Base-by-base conservation (phyloP, 2,329 filamentous ascomycete species). In the Graphilbum sp. region DNA sequence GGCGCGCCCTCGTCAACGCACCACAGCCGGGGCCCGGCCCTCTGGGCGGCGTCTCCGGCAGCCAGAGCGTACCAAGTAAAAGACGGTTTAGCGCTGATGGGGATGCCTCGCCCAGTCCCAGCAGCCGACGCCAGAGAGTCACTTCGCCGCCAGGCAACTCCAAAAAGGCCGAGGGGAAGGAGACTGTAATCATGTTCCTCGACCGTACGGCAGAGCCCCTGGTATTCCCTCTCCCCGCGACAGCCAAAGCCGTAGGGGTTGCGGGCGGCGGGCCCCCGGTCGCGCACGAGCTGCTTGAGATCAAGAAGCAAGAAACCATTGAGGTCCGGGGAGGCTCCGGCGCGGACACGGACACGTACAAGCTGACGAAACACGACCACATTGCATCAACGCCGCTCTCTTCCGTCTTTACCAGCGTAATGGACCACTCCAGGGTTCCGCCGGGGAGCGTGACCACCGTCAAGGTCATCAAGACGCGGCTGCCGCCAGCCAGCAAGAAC, bases 391-490 rank as follows among this genome's bases (percentile, higher is more conserved):
- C 67, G 1, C 57, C 59, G 4, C 58, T 70, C 16, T 73, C 69
- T 5, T 64, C 66, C 6, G 70, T 75, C 27, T 74, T 67, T 48
- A 71, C 62, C 2, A 69, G 39, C 23, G 39, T 42, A 2, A 40
- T 64, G 17, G 57, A 64, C 27, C 63, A 72, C 48, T 71, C 69
- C 5, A 52, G 61, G 10, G 61, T 70, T 16, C 45, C 46, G 2
- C 58, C 66, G 3, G 64, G 68, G 38, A 62, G 64, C 17, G 62
- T 72, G 38, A 67, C 74, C 40, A 73, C 69, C 1, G 69, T 73
- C 51, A 75, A 75, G 47, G 68, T 75, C 2, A 64, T 75, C 45
- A 73, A 72, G 53, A 74, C 70, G 2, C 54, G 61, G 6, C 50
- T 60, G 3, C 46, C 58, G 24, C 59, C 57, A 31, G 42, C 57